A percentile compares a stretch with the other conserved stretches of the same genome.
Conservation (phyloP, 2,329 filamentous ascomycete genomes). For the Periconia digitata region DNA sequence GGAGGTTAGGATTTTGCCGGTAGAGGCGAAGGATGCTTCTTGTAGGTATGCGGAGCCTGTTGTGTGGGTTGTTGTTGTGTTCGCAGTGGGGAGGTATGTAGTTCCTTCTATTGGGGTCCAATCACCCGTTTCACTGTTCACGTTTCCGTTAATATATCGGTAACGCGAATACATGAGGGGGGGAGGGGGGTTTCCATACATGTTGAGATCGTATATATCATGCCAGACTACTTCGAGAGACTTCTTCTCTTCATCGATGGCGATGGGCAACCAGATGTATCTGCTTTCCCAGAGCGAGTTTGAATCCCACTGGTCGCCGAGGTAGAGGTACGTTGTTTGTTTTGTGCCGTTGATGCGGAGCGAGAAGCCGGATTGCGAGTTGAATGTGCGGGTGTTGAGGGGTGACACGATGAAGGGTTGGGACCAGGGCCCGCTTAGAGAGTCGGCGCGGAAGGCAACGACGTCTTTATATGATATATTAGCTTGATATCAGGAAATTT, state of each 20-base stretch:
- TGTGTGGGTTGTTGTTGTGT: slow-evolving; percentile 48
- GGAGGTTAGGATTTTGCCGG: slow-evolving; percentile 52
- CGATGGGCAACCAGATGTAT: slow-evolving; percentile 60
- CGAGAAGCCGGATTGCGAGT: slow-evolving; percentile 56
- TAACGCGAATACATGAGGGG: not conserved
- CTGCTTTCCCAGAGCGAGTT: slow-evolving; percentile 60
- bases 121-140: slow-evolving; percentile 48
- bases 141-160: not conserved
- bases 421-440: slow-evolving; percentile 55
- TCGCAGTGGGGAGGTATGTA: slow-evolving; percentile 50
- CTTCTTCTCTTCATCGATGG: slow-evolving; percentile 56
- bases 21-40: slow-evolving; percentile 56
- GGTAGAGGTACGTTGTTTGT: slow-evolving; percentile 54
- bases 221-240: slow-evolving; percentile 55
- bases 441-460: slow-evolving; percentile 58
- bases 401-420: slow-evolving; percentile 57
- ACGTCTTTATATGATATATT: slow-evolving; percentile 45
- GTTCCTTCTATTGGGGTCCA: slow-evolving; percentile 51
- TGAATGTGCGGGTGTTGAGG: slow-evolving; percentile 55
- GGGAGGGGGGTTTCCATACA: slow-evolving; percentile 27
- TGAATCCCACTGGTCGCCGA: slow-evolving; percentile 58
- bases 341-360: slow-evolving; percentile 53
- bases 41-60: slow-evolving; percentile 56
- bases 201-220: slow-evolving; percentile 59
- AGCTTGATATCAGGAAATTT: not conserved